Evolutionary conservation across 306 rosid genomes (phyloP), one percentile per base, ranked within the genome.

Genomic region (Adenanthera pavonina): DNA sequence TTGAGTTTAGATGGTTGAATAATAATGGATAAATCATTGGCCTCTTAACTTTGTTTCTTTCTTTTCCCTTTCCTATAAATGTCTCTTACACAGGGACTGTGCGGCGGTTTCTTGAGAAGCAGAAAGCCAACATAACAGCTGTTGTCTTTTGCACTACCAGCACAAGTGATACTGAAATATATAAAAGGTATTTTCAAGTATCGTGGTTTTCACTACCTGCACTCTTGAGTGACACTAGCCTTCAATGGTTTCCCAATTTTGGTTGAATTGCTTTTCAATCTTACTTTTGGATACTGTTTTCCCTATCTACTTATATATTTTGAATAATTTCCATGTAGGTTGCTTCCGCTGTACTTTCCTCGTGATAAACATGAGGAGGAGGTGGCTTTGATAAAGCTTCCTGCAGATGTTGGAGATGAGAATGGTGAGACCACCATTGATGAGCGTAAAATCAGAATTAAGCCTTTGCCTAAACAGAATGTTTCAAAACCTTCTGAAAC

Each of bases 321-420:
- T n/a, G 16, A 72, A 66, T 76, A 74, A 64, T 56, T 40, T 66
- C 47, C 76, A 47, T 84, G 78, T 76, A 95, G 99, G 85, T 92
- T 95, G 85, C 99, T 95, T 83, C 97, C 99, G 2, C 96, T 95
- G 66, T 95, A 95, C 86, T 95, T 95, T 88, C 98, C 99, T 41
- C 95, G 98, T 77, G 98, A 95, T 89, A 91, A 86, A 76, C 98
- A 93, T 8, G 99, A 95, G 79, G 99, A 95, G 91, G 97, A 87
- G 90, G 80, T 93, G 72, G 98, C 99, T 74, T 65, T 89, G 80
- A 86, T 81, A 48, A 95, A 92, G 86, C 97, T 95, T 88, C 99
- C 99, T 73, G 93, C 97, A 71, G 99, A 95, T 85, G 97, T 95
- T 78, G 99, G 99, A 80, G 99, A 95, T 92, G 99, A 95, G 83